Base-by-base conservation (phyloP, 345 rosid genomes). In the Populus deltoides region DNA sequence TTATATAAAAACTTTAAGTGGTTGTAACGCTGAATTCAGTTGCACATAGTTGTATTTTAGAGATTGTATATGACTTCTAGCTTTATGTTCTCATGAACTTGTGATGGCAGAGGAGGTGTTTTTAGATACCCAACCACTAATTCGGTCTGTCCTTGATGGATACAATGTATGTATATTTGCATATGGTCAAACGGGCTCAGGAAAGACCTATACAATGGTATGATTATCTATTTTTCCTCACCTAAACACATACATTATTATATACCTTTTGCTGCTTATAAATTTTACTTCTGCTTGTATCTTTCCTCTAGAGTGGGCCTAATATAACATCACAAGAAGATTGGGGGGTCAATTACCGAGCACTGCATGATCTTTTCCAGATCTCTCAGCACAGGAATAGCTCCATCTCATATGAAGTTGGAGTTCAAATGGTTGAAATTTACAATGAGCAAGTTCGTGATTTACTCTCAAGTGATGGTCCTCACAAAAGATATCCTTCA, bases 101-200 rank as follows among this genome's bases (percentile, higher is more conserved):
- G 5, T 43, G 66, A 15, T 77, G 80, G 68, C 88, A 94, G 99
- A 89, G 97, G 97, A 96, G 79, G 97, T 93, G 71, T 96, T 90
- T 83, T 71, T 91, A 78, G 99, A 96, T 77, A 93, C 98, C 66
- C 95, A 83, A 71, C 99, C 97, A 59, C 83, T 96, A 82, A 92
- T 96, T 80, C 92, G 97, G 55, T 93, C 99, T 12, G 97, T 93
- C 79, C 97, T 96, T 73, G 98, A 96, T 71, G 99, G 99, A 45
- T 96, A 88, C 84, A 93, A 91, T 80, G 99, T 96, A 61, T 96
- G 98, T 72, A 93, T 96, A 80, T 93, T 96, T 85, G 99, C 99
- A n/a, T 96, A 96, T 86, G 99, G 99, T 62, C 99, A 96, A 89
- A 96, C 98, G n/a, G 99, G 99, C 11, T 96, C 99, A 13, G 99